Conservation (phyloP, 2,329 filamentous ascomycete genomes). For the Metarhizium guizhouense region DNA sequence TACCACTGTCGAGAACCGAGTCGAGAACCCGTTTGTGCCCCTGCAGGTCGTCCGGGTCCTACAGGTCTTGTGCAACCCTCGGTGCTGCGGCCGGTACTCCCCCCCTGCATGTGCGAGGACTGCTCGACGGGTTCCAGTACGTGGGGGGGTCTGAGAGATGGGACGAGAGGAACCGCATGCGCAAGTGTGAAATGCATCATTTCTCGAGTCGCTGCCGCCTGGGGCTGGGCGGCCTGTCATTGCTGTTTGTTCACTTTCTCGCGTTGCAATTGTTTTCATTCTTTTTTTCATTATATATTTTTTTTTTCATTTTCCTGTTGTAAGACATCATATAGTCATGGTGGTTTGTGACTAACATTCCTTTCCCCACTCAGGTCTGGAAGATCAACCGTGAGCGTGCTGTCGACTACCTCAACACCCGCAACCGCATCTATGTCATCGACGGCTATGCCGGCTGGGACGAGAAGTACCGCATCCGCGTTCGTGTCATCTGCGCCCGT, state of each 20-base stretch:
- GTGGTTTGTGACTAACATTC: slow-evolving; percentile 10
- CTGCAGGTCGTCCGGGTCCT: too few species aligned
- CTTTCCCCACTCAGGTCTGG: slow-evolving; percentile 65
- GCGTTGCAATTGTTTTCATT: not conserved
- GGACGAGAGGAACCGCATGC: not conserved
- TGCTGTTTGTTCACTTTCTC: not conserved
- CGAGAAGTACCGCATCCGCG: slow-evolving; percentile 93
- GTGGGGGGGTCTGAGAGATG: not conserved
- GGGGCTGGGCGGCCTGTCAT: not conserved
- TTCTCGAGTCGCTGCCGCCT: not conserved
- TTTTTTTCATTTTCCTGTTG: too few species aligned
- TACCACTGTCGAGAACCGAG: not conserved
- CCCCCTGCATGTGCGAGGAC: not conserved
- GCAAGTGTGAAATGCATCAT: not conserved
- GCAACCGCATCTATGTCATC: slow-evolving; percentile 96
- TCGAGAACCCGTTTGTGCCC: not conserved
- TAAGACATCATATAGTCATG: not conserved
- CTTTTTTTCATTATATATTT: not conserved
- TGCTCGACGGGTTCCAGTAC: too few species aligned
- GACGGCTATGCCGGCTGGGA: slow-evolving; percentile 98
- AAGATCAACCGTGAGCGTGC: slow-evolving; percentile 98
- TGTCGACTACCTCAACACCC: slow-evolving; percentile 97
- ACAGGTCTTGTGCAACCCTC: not conserved
- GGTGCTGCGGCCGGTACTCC: not conserved
- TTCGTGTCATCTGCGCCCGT: slow-evolving; percentile 95